Conservation (phyloP, 345 rosid species). For the Bretschneidera sinensis region DNA sequence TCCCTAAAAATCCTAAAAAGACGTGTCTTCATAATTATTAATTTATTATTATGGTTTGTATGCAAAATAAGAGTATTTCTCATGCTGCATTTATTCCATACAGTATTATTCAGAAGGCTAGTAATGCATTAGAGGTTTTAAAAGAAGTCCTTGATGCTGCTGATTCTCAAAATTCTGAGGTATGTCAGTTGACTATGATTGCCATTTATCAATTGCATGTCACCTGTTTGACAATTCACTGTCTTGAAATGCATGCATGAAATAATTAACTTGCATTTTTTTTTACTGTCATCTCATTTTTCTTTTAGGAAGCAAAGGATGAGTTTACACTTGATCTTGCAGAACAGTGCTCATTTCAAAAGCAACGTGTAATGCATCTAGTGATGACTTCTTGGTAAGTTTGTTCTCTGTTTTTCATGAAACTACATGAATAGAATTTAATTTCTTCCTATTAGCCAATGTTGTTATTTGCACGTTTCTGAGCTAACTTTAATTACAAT, state of each 20-base stretch:
- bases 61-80: neutral
- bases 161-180: constrained; percentile 76
- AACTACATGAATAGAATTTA: neutral
- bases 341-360: constrained; percentile 98
- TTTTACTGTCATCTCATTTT: too few relatives aligned
- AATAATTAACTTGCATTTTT: too few relatives aligned
- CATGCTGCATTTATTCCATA: constrained; percentile 4
- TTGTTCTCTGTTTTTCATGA: constrained; percentile 13
- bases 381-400: constrained; percentile 79
- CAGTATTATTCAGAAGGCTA: constrained; percentile 92
- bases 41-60: too few relatives aligned
- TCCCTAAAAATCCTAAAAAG: too few relatives aligned
- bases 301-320: constrained; percentile 70
- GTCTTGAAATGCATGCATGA: constrained; percentile 8
- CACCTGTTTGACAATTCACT: neutral
- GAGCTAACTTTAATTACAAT: too few relatives aligned
- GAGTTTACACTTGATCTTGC: constrained; percentile 99
- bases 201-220: neutral
- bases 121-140: constrained; percentile 75
- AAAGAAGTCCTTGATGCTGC: constrained; percentile 88
- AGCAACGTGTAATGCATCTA: constrained; percentile 91
- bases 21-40: too few relatives aligned
- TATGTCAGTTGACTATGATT: constrained; percentile 24
- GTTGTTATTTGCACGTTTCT: neutral
- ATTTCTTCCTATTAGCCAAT: constrained; percentile 6